Conservation (phyloP, 73 alveolate genomes). For the Paramecium biaurelia region DNA sequence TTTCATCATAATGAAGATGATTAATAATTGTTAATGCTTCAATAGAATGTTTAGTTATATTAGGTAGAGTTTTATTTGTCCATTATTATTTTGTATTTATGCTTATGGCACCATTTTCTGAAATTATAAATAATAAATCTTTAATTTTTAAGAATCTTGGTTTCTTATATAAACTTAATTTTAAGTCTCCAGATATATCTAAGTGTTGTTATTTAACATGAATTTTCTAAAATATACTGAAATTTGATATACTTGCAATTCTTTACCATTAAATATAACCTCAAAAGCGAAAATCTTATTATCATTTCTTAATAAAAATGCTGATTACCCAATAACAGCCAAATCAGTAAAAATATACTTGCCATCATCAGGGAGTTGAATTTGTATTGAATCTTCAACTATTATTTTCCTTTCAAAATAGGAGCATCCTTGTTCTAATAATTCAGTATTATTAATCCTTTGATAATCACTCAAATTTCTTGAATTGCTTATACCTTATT, state of each 20-base stretch:
- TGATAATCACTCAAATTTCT: neutral
- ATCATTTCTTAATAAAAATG: neutral
- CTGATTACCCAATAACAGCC: neutral
- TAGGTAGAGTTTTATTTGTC: neutral
- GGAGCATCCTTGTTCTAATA: neutral
- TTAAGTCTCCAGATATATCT: neutral
- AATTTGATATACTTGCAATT: neutral
- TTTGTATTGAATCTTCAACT: neutral
- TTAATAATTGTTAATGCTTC: neutral
- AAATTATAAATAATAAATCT: neutral
- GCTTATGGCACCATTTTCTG: neutral
- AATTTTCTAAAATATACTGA: neutral
- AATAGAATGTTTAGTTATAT: neutral
- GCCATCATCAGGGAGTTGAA: neutral
- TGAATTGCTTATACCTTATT: neutral
- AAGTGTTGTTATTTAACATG: neutral
- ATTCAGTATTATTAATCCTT: neutral
- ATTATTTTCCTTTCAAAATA: neutral
- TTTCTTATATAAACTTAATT: neutral
- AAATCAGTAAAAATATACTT: slow-evolving; percentile 6
- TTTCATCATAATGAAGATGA: neutral
- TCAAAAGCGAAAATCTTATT: neutral
- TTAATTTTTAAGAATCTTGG: neutral
- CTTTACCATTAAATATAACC: neutral
- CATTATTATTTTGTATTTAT: neutral